Evolutionary conservation across 345 rosid genomes (phyloP), one percentile per base, ranked within the genome.

Genomic region (Heritiera littoralis): DNA sequence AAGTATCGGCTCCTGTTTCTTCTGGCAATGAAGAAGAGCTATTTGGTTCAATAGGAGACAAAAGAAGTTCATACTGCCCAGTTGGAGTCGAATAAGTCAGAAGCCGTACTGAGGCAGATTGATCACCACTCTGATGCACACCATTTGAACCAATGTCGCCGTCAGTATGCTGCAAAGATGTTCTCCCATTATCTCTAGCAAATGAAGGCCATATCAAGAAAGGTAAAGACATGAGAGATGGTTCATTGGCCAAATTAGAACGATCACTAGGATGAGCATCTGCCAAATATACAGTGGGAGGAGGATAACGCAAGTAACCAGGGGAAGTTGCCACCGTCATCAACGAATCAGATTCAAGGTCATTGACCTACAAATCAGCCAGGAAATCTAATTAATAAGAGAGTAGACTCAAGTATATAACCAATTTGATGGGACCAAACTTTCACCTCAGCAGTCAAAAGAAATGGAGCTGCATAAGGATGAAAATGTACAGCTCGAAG

Each of bases 401-500:
- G 46, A 74, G 78, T 17, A 77, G 52, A 75, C 68, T 51, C 28
- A 72, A 74, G 72, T 38, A 73, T 40, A 71, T 30, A 81, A 81
- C 78, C 71, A 81, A 78, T 76, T 78, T 68, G 76, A 78, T 12
- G 35, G 65, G 11, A 17, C 14, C 17, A 75, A 72, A 82, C 59
- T 4, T n/a, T 83, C 75, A 92, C 97, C 94, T 92, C 94, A 61
- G 93, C 92, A 7, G 91, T 92, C 77, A 92, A 81, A n/a, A 92
- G 92, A 81, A 90, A 88, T 15, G 96, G 96, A 80, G 91, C 89
- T 12, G 84, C 92, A 63, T 85, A 89, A 14, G 94, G 94, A 79
- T 92, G 96, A 87, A 90, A 92, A 82, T 92, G 94, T 77, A 90
- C 96, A 46, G 94, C 96, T 51, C 92, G 86, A 77, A 92, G 89